Evolutionary conservation across 1,139 yeast species (phyloP), one percentile per base, ranked within the genome.

Genomic region (Spencermartinsiella ligniputridi): DNA sequence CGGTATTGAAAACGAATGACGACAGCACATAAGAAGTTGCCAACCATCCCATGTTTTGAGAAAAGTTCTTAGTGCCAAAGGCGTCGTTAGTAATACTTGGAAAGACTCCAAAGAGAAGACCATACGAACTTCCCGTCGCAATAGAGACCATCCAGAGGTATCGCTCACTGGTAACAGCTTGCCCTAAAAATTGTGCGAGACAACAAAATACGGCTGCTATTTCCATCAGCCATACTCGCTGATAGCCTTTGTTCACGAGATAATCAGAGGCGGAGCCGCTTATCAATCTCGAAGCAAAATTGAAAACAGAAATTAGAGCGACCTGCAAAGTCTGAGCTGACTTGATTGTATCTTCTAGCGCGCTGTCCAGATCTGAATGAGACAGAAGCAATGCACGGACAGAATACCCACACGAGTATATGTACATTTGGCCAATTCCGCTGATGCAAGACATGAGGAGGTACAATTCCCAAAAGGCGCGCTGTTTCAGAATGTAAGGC

Each of bases 1-100:
- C 45, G 15, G 52, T 41, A 35, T 63, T 64, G 41, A 63, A 61
- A 20, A 60, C 36, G 41, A 65, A 66, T 13, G 67, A 53, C 11
- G 64, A 54, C 13, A 58, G 48, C 20, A 66, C 63, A 17, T 69
- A 68, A 16, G 67, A 53, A 13, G 56, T 48, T 35, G 64, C 57
- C 3, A 80, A 68, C 40, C 81, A 62, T 0, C 95, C 90, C 94
- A 95, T 86, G 29, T 85, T 74, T 25, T 87, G 81, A 40, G 88
- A 81, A 60, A 83, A 86, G 20, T 79, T 76, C 18, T 68, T 70
- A 52, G 85, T 73, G 24, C 88, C 88, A 64, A 84, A 85, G 11
- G 77, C 67, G 54, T 86, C 95, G 1, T 89, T 79, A 27, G 83
- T 71, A 20, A 84, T 76, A 1, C 88, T 81, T 0, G 95, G 95